Evolutionary conservation across 495 filamentous ascomycete genomes (phyloP), one percentile per base, ranked within the genome.

Genomic region (Talaromyces liani): DNA sequence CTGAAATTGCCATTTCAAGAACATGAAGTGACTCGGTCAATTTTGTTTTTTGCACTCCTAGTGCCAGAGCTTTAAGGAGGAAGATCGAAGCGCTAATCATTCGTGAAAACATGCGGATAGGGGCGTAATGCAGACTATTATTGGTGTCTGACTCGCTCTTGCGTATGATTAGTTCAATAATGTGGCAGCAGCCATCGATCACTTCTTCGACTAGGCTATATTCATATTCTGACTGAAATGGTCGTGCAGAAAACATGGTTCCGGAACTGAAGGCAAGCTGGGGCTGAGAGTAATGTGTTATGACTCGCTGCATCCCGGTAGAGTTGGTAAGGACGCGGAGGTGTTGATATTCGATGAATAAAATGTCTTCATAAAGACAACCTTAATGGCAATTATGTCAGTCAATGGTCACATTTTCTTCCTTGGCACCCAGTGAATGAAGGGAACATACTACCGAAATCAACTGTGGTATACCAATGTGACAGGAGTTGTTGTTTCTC

Each of bases 161-260:
- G 22, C 67, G 64, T 27, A 65, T 63, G 27, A 71, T 67, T 41
- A 67, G 70, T 47, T 69, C 47, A 2, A 77, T 67, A 31, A 73
- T 76, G 22, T 69, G 60, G 29, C 70, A 67, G 36, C 73, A 70
- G 10, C 72, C 70, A 45, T 75, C 73, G 18, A 77, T 72, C 1
- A 79, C 77, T 56, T 79, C 73, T 63, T 73, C 64, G 41, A 79
- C 75, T 61, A 74, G 76, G 10, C 68, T 67, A 49, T 75, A 75
- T 20, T 77, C 73, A 20, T 51, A 67, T 22, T 60, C 64, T 1
- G 65, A 47, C 58, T 64, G 55, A 25, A 66, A 61, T 10, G 22
- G 55, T n/a, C 8, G 27, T 31, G n/a, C n/a, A 31, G 55, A 18
- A 31, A 58, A 58, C 25, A 14, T 20, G 14, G 55, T 7, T 58